Evolutionary conservation across 805 yeast species (phyloP), one percentile per base, ranked within the genome.

Genomic region (Kodamaea hsintzibuensis): DNA sequence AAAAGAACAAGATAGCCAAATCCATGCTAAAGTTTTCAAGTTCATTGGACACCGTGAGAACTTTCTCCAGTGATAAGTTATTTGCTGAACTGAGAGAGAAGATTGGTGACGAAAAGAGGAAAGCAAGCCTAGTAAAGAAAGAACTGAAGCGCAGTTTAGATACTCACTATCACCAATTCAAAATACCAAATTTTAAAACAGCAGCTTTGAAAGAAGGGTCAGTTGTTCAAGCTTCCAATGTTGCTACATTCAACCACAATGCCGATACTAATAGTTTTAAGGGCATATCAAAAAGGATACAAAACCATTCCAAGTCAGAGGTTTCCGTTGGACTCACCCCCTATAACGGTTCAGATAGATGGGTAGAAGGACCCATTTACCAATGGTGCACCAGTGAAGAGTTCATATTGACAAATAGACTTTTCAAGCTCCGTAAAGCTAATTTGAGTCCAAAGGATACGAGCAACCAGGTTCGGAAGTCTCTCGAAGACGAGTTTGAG

Each of bases 401-500:
- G 49, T 50, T 50, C 38, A 33, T 22, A 1, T 18, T 46, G 7
- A 47, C 46, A 1, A 40, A 33, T 10, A 30, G 46, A 9, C 27
- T 33, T 27, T 39, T 55, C 12, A 45, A 50, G 17, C 27, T 56
- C 18, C 14, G 22, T 12, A 39, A 46, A 10, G 13, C 33, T 8
- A 16, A 45, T 18, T 35, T 55, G n/a, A 55, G 58, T 40, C 55
- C 61, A 27, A 7, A 39, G 18, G 42, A 43, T 16, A 50, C 57
- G 16, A 60, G 64, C 51, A 40, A 35, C 3, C 49, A 59, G 6
- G 61, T 64, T 6, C 52, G 35, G 13, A 25, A 25, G n/a, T 52
- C 65, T 3, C 50, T 62, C 10, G 35, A 45, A 9, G 51, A 49
- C 8, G 67, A 64, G 49, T 55, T 61, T 40, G 53, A 54, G 6